Conservation (phyloP, 768 basidiomycete genomes). For the Austroboletus festivus region DNA sequence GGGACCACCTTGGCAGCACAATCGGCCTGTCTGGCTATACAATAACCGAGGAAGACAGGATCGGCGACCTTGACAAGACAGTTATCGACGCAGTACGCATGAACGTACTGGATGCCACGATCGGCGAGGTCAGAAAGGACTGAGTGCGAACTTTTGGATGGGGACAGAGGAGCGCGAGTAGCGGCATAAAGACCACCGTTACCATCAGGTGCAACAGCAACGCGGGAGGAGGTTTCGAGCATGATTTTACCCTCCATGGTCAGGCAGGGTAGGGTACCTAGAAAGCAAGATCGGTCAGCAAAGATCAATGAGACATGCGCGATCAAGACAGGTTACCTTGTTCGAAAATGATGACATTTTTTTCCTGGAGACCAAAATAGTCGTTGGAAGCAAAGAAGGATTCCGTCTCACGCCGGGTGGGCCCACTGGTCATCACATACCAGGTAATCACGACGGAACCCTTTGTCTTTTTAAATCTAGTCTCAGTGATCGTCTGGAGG, state of each 20-base stretch:
- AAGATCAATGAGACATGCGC: background rate
- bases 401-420: slow-evolving; percentile 85
- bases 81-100: slow-evolving; percentile 98
- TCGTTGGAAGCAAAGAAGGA: slow-evolving; percentile 72
- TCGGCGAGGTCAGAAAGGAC: slow-evolving; percentile 80
- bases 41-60: slow-evolving; percentile 94
- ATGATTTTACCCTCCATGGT: slow-evolving; percentile 92
- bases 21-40: slow-evolving; percentile 82
- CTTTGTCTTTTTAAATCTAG: slow-evolving; percentile 45
- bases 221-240: slow-evolving; percentile 69
- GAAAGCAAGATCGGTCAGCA: slow-evolving; percentile 1
- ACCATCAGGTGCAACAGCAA: slow-evolving; percentile 97
- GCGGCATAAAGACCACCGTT: slow-evolving; percentile 98
- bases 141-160: slow-evolving; percentile 55
- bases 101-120: slow-evolving; percentile 82
- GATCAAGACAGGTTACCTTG: slow-evolving; percentile 62
- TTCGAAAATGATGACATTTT: slow-evolving; percentile 91
- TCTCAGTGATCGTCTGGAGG: slow-evolving; percentile 73
- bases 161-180: slow-evolving; percentile 70
- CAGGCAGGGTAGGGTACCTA: slow-evolving; percentile 94
- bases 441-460: slow-evolving; percentile 80
- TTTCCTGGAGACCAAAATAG: slow-evolving; percentile 77
- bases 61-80: slow-evolving; percentile 97
- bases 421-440: slow-evolving; percentile 99
- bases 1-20: slow-evolving; percentile 97